Evolutionary conservation across 768 basidiomycete genomes (phyloP), one percentile per base, ranked within the genome.

Genomic region (Lactarius indigo): DNA sequence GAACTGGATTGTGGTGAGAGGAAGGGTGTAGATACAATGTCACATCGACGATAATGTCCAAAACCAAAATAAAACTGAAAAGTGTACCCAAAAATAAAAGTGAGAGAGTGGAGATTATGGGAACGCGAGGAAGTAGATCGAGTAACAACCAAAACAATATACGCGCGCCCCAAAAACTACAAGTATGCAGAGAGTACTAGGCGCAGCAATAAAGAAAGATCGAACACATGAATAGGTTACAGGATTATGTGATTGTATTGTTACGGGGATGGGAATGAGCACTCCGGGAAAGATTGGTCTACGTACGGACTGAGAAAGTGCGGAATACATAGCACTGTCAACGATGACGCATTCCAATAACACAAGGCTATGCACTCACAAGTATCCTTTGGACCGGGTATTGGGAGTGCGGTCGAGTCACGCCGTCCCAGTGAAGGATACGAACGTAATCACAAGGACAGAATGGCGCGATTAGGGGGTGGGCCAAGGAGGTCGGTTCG

Each of bases 391-490:
- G 12, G 10, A 23, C 1, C 20, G 17, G 15, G 26, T 17, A 20
- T n/a, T 20, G 12, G n/a, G 8, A 13, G 37, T 2, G n/a, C 18
- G 8, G 26, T 57, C 42, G 64, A 65, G 64, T 65, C 64, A 55
- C 23, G 8, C 28, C 18, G 30, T 41, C 42, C 26, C n/a, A 20
- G 8, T 15, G 20, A 33, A 50, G 55, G 58, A 2, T 15, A 18
- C 10, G 18, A 58, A 23, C 17, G 5, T 17, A 39, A 42, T 13
- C 37, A 20, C n/a, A 10, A 3, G 35, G 23, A 54, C 47, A 23
- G 26, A 17, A 62, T 18, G n/a, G 28, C 37, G 31, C 39, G 23
- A 42, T 13, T 20, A 23, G 50, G 30, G 20, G 10, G 35, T 23
- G 12, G 15, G 59, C 3, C 26, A 10, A 42, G 26, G 28, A 15